Percentiles rank a stretch among this genome's conserved stretches.
Evolutionary conservation across 441 rosid genomes (phyloP).

Genomic region (Eutrema salsugineum): DNA sequence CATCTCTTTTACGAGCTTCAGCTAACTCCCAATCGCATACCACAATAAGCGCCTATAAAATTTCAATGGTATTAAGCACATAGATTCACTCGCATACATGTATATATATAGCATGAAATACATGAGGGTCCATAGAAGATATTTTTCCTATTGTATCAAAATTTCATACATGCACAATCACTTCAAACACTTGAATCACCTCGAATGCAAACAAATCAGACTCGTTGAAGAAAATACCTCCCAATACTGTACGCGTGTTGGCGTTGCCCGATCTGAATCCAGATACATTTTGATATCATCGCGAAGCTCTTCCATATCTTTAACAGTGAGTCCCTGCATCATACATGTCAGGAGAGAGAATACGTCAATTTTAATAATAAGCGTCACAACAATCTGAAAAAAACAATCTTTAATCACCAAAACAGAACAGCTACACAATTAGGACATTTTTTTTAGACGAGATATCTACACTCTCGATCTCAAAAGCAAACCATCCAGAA

Average conservation of each 20-base stretch:
- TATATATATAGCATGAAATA: not conserved
- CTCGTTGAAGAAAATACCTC: slow-evolving; percentile 52
- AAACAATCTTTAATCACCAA: not conserved
- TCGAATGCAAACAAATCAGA: not conserved
- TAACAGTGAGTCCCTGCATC: slow-evolving; percentile 79
- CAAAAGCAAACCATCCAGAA: slow-evolving; percentile 1
- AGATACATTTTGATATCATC: slow-evolving; percentile 95
- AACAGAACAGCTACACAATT: not conserved
- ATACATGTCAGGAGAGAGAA: slow-evolving; percentile 20
- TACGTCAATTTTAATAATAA: not conserved
- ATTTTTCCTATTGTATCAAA: not conserved
- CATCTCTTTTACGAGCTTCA: slow-evolving; percentile 88
- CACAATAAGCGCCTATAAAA: slow-evolving; percentile 75
- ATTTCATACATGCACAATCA: slow-evolving; percentile 8
- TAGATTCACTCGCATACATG: not conserved
- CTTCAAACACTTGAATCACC: not conserved
- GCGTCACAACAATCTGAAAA: not conserved
- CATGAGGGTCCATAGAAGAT: not conserved
- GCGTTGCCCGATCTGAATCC: slow-evolving; percentile 79
- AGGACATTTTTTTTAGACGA: not conserved
- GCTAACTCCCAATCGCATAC: slow-evolving; percentile 95
- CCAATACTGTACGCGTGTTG: slow-evolving; percentile 75
- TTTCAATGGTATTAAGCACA: not conserved
- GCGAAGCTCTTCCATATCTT: slow-evolving; percentile 89
- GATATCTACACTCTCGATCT: not conserved